phyloP scores from a whole-genome alignment of 192 early-diverging fungal genomes.

The Backusella parvicylindrica region DNA sequence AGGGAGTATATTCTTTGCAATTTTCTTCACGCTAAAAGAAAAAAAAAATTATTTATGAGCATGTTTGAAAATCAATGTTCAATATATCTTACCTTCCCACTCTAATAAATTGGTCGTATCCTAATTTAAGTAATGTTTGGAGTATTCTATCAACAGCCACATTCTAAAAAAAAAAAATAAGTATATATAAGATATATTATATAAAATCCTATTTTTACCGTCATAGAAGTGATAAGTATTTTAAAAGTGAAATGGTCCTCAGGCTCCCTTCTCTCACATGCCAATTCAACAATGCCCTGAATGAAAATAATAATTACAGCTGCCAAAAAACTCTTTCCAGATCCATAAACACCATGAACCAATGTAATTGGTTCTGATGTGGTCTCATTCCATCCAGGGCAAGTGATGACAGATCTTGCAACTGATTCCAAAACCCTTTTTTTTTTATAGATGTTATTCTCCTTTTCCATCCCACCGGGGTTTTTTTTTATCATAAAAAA shows the following conservation, averaged over 20 bases:
- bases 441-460: no score
- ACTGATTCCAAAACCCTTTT: constrained; percentile 33
- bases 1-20: constrained; percentile 61
- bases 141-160: constrained; percentile 78
- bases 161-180: constrained; percentile 39
- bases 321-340: constrained; percentile 72
- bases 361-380: constrained; percentile 33
- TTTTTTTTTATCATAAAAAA: no score
- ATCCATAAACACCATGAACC: constrained; percentile 62
- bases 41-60: no score
- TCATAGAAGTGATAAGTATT: constrained; percentile 67
- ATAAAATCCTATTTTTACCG: no score
- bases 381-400: constrained; percentile 36
- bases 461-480: no score
- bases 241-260: constrained; percentile 39
- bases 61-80: neutral
- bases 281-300: constrained; percentile 46
- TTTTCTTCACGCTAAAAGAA: constrained; percentile 55
- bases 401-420: constrained; percentile 35
- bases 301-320: constrained; percentile 60
- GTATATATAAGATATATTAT: no score
- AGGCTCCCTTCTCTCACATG: constrained; percentile 13
- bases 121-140: constrained; percentile 55
- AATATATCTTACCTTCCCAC: constrained; percentile 43
- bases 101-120: constrained; percentile 63